Conservation (phyloP, 306 rosid species). For the Boehmeria nivea region DNA sequence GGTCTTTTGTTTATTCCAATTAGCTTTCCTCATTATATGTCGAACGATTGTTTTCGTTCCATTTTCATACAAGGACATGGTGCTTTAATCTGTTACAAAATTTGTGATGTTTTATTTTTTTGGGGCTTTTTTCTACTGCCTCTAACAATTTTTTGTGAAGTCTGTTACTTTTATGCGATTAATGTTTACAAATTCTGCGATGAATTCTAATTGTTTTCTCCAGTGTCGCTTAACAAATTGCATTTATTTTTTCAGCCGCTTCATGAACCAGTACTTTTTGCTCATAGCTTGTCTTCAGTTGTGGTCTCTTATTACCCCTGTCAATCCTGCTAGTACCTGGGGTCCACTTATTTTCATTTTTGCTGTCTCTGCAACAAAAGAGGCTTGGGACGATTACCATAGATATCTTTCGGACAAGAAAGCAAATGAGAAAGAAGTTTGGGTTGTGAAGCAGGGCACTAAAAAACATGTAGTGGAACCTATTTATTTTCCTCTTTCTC, state of each 20-base stretch:
- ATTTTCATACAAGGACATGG: too few relatives aligned
- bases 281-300: conserved; percentile 97
- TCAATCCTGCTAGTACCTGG: conserved; percentile 99
- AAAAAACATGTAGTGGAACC: conserved; percentile 61
- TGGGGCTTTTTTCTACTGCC: too few relatives aligned
- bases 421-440: conserved; percentile 92
- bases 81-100: too few relatives aligned
- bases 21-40: too few relatives aligned
- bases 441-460: conserved; percentile 80
- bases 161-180: background rate
- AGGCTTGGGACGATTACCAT: conserved; percentile 98
- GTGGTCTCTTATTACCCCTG: conserved; percentile 98
- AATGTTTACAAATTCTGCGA: background rate
- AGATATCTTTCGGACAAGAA: conserved; percentile 93
- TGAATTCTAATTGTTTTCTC: background rate
- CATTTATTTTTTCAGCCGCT: conserved; percentile 68
- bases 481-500: conserved; percentile 9
- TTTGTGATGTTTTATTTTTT: too few relatives aligned
- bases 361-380: conserved; percentile 95
- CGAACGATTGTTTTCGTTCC: too few relatives aligned
- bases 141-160: too few relatives aligned
- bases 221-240: too few relatives aligned
- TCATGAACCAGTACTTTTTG: conserved; percentile 99
- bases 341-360: conserved; percentile 98
- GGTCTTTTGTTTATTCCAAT: too few relatives aligned